Evolutionary conservation across 176 grass and related monocot species (phyloP).

Genomic region (Musa itinerans): DNA sequence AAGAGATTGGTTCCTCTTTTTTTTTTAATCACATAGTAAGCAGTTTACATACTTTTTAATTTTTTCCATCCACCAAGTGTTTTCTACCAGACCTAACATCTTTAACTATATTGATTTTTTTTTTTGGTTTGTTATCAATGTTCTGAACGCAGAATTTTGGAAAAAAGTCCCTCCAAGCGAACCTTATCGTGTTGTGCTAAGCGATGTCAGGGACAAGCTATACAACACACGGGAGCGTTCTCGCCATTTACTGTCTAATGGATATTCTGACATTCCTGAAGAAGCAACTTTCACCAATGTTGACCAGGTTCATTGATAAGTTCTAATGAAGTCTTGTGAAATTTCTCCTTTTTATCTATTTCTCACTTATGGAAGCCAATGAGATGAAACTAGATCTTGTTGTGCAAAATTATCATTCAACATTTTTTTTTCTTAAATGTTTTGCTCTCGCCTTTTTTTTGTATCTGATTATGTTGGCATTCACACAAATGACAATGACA

Average conservation of each 20-base stretch:
- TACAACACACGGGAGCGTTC: slow-evolving; percentile 72
- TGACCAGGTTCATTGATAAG: slow-evolving; percentile 42
- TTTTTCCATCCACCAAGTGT: not conserved
- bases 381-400: too few relatives aligned
- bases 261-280: slow-evolving; percentile 86
- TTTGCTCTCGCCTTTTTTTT: not conserved
- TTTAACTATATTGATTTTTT: not conserved
- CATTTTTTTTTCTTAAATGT: not conserved
- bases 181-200: slow-evolving; percentile 85
- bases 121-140: not conserved
- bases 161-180: slow-evolving; percentile 82
- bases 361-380: not conserved
- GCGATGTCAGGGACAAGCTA: slow-evolving; percentile 78
- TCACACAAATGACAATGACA: not conserved
- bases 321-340: not conserved
- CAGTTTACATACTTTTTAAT: not conserved
- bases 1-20: not conserved
- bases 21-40: not conserved
- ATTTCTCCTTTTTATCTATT: not conserved
- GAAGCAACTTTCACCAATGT: slow-evolving; percentile 71
- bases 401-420: not conserved
- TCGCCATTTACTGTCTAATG: slow-evolving; percentile 72
- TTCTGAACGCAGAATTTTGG: slow-evolving; percentile 76
- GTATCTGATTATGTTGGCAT: not conserved
- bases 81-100: not conserved